Base-by-base conservation (phyloP, 2,329 filamentous ascomycete species). In the Sporothrix brasiliensis region DNA sequence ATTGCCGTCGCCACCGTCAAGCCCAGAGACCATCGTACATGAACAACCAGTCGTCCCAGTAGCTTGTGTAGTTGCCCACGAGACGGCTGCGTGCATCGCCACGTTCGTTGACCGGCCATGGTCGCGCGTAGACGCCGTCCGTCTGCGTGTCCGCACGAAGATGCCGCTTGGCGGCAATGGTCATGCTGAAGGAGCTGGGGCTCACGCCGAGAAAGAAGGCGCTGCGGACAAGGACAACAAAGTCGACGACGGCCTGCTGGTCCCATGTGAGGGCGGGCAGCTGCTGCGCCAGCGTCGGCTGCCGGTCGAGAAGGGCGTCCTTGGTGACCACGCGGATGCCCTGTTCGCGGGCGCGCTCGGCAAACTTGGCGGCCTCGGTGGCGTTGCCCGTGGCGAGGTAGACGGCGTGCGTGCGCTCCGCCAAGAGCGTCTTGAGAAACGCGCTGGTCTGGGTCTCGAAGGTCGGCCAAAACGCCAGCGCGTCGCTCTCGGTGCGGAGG, bases 21-120 rank as follows among this genome's bases (percentile, higher is more conserved):
- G 80, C 80, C 81, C 81, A 83, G 74, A 83, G 76, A 4, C 80
- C 79, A 68, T 83, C 81, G 74, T 78, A 83, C 79, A 85, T 82
- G 73, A 82, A 85, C 70, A 84, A 77, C 82, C 82, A 84, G 71
- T 83, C 81, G 14, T 81, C 79, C 79, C 80, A 84, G 75, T 83
- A 84, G 58, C 77, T 78, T 5, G 81, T 79, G 56, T 82, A 84
- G 27, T 79, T 79, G 0, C 83, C 83, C 21, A 83, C 78, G 13
- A 85, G 76, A 73, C 80, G 81, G 27, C 80, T 83, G 39, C 79
- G 75, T 0, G 78, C 79, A 69, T 84, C 82, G 1, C 81, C 81
- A 2, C 80, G 79, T 2, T 78, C 79, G 13, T 79, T 80, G n/a
- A 80, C 76, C 73, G 77, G 81, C 78, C 82, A 84, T 1, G 80